Evolutionary conservation across 2,329 filamentous ascomycete genomes (phyloP), one percentile per base, ranked within the genome.

Genomic region (Simplicillium aogashimaense): DNA sequence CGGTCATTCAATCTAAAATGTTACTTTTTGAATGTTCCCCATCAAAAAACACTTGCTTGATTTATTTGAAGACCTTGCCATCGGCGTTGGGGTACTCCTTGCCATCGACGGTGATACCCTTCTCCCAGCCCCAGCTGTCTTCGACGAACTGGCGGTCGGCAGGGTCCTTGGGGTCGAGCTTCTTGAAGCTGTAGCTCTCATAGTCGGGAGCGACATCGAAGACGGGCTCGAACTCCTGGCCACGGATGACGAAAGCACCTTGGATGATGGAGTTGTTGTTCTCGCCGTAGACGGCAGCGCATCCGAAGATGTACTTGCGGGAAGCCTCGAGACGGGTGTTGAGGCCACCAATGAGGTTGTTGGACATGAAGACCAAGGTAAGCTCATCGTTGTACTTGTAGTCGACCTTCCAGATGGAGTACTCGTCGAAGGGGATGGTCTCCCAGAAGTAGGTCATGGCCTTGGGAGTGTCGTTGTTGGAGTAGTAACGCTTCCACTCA

Each of bases 301-400:
- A 80, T 55, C 92, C 92, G 70, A 98, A 97, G 63, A 98, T 69
- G 78, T 87, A 95, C 83, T 98, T 98, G 75, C 92, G 89, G 61
- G 87, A 95, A 50, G 64, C 92, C 78, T 98, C 92, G 45, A 98
- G 86, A 76, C 92, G 92, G 65, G 80, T 78, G 73, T 95, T 94
- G 80, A 98, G 95, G 65, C 92, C 92, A 69, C 86, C 89, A 63
- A 98, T 90, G 67, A 97, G 74, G 80, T 98, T 98, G 77, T 84
- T 86, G 55, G 87, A 90, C 92, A 98, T 98, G 85, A 98, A 98
- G 60, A 84, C 85, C 67, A 92, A 73, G 60, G 87, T 95, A 53
- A 98, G 78, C 81, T 98, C 92, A 46, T 95, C 81, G 69, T 95
- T 94, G 78, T 98, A 98, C 82, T 95, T 95, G 82, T 95, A 98